Percentiles rank a stretch among this genome's conserved stretches.
These are phyloP conservation scores for Gastrolobium villosum DNA, from an alignment of 306 rosid genomes.

Conservation along the genomic window DNA sequence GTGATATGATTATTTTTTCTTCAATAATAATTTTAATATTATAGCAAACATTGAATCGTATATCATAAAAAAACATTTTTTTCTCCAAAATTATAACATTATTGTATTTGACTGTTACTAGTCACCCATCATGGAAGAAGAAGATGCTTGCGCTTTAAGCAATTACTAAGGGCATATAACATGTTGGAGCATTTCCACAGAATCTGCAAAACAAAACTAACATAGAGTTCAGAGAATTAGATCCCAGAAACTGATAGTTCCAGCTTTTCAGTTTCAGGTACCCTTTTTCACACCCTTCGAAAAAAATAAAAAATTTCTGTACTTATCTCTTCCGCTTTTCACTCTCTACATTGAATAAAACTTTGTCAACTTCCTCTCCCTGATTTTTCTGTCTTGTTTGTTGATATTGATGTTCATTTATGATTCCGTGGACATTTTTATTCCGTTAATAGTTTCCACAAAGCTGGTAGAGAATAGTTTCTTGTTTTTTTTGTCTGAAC, in stretches of 20 bases:
- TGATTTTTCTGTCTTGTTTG: conserved; percentile 13
- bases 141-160: conserved; percentile 55
- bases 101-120: neutral
- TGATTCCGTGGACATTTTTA: neutral
- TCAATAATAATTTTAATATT: neutral
- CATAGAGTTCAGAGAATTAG: neutral
- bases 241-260: neutral
- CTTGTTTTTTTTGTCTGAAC: neutral
- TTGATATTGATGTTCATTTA: neutral
- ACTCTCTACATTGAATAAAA: neutral
- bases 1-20: no score
- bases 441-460: neutral
- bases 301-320: neutral
- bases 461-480: neutral
- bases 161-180: conserved; percentile 24
- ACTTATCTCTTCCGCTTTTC: neutral
- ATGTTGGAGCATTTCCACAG: neutral
- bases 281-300: neutral
- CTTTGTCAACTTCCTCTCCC: neutral
- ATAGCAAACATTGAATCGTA: neutral
- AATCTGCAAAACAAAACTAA: neutral
- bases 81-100: neutral
- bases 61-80: neutral
- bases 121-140: neutral
- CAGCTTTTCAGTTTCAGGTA: neutral